Evolutionary conservation across 768 basidiomycete genomes (phyloP).

Genomic region (Mycena leptocephala): DNA sequence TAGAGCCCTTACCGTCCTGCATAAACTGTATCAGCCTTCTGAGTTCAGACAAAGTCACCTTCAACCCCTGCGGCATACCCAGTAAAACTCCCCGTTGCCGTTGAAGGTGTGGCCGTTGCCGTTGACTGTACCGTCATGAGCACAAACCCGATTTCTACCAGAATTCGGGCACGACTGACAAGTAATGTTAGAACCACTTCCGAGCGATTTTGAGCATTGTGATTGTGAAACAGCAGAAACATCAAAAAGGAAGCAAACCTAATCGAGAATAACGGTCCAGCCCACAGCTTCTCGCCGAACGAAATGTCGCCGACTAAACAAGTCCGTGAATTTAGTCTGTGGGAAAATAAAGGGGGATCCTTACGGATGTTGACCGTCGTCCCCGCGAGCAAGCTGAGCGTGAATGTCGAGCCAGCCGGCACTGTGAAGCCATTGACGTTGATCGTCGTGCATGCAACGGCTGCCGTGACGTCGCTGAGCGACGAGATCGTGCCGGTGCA

Average conservation of each 20-base stretch:
- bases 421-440: slow-evolving; percentile 62
- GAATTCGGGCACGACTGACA: not conserved
- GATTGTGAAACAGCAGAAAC: slow-evolving; percentile 49
- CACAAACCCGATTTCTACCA: not conserved
- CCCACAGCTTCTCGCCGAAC: slow-evolving; percentile 70
- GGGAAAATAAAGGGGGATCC: slow-evolving; percentile 28
- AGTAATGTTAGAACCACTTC: slow-evolving; percentile 3
- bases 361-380: slow-evolving; percentile 63
- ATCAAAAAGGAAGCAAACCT: slow-evolving; percentile 64
- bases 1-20: slow-evolving; percentile 56
- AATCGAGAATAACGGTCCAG: slow-evolving; percentile 69
- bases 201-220: not conserved
- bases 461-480: slow-evolving; percentile 38
- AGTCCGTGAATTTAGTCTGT: not conserved
- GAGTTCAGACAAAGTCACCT: no score
- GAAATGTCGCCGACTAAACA: slow-evolving; percentile 68
- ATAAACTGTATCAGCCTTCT: not conserved
- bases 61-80: slow-evolving; percentile 53
- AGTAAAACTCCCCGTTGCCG: slow-evolving; percentile 62
- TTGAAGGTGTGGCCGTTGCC: slow-evolving; percentile 60
- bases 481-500: slow-evolving; percentile 24
- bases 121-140: slow-evolving; percentile 48
- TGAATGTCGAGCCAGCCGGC: slow-evolving; percentile 57
- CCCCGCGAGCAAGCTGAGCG: slow-evolving; percentile 53
- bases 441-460: slow-evolving; percentile 61